Base-by-base conservation (phyloP, 768 basidiomycete species). In the Tylopilus balloui region DNA sequence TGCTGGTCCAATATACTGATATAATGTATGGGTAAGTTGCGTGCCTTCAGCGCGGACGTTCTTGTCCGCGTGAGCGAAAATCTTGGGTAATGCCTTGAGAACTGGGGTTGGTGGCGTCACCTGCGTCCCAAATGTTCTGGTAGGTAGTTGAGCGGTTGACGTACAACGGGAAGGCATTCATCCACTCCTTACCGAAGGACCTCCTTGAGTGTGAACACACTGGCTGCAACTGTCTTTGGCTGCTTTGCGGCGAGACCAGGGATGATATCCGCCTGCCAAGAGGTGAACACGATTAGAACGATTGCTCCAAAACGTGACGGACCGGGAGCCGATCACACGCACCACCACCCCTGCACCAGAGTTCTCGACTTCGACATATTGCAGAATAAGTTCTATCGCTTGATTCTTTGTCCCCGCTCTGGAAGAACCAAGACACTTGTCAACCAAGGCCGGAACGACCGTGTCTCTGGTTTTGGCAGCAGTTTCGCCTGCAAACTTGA, bases 361-460 rank as follows among this genome's bases (percentile, higher is more conserved):
- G 67, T 96, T 97, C 69, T 94, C 94, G 25, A 92, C 86, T 66
- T 97, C 96, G 29, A 92, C 85, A 65, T 92, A 98, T 65, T 94
- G 88, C 58, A 93, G 69, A 45, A 81, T 78, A 13, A 96, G 77
- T 59, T 97, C 96, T 34, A 89, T 69, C 12, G 90, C 88, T 51
- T 94, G 88, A 53, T 76, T 80, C 73, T 85, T 96, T 15, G 95
- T 97, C 19, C 91, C 92, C 10, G 87, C 86, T 62, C 94, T 79
- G 32, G 92, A 73, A 17, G 94, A 92, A 21, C 95, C 93, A 47
- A 96, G 79, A 61, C 91, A 92, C 69, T 99, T 99, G 61, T 99
- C 96, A 31, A 98, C 93, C 51, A 99, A 70, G 4, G 87, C 86
- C n/a, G 93, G 90, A 8, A 96, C 74, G 9, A 99, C 84, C 3